A percentile compares a stretch with the other conserved stretches of the same genome.
phyloP scores from a whole-genome alignment of 2,329 filamentous ascomycete species.

The Trichoderma sp. region DNA sequence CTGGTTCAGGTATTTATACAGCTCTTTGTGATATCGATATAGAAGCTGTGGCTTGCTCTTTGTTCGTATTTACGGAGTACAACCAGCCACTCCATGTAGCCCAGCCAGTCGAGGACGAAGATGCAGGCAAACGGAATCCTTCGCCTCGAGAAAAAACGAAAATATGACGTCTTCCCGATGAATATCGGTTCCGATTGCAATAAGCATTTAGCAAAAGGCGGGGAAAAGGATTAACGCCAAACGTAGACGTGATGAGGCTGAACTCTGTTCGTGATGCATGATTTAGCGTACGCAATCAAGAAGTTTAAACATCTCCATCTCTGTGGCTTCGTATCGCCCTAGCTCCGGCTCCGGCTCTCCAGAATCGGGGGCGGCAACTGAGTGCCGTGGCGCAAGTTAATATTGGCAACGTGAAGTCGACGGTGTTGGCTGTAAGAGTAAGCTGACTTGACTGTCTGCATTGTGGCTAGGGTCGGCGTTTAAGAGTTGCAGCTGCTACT shows the following conservation, averaged over 20 bases:
- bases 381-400: neutral
- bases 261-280: conserved; percentile 4
- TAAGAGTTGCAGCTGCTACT: neutral
- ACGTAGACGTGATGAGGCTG: neutral
- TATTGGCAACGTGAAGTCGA: neutral
- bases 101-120: neutral
- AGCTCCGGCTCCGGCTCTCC: neutral
- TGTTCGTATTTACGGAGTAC: neutral
- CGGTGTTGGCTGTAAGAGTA: neutral
- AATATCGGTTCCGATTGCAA: neutral
- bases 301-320: neutral
- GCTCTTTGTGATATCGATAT: neutral
- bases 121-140: neutral
- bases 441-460: neutral
- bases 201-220: neutral
- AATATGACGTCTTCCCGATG: neutral
- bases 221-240: neutral
- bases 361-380: neutral
- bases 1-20: too few species aligned
- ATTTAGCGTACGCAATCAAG: neutral
- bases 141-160: neutral
- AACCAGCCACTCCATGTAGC: neutral
- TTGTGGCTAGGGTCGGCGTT: neutral
- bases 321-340: neutral
- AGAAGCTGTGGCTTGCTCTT: neutral